Evolutionary conservation across 2,329 filamentous ascomycete genomes (phyloP), one percentile per base, ranked within the genome.

Genomic region (Fusarium circinatum): DNA sequence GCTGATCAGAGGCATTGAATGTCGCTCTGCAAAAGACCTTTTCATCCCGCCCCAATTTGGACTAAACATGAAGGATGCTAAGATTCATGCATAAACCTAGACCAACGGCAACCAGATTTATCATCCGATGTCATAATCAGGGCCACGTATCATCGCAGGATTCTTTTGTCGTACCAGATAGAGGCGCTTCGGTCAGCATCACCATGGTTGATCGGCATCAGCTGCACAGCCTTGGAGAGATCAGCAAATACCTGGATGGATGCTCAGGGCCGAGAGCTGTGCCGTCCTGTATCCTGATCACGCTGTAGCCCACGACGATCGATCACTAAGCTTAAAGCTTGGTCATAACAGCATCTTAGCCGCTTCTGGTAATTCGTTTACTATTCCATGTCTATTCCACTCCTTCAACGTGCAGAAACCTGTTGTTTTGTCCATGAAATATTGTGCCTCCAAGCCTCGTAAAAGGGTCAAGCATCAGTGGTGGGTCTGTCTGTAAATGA

Each of bases 201-300:
- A 32, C 39, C 39, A 41, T 62, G 39, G 28, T 14, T 42, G 62
- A 71, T 71, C 67, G 13, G 32, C 68, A 49, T 62, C 49, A 67
- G 54, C 54, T 49, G 39, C 67, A 67, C 61, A 48, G 62, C 44
- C 61, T 22, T 20, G 28, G 45, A n/a, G 30, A 8, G 67, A 70
- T 64, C 65, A 39, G 41, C 65, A 54, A 8, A n/a, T 18, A 58
- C 13, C 42, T 54, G 12, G 45, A 26, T 59, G 30, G 18, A 14
- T 30, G 4, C 20, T 45, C 32, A 24, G 44, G 39, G 18, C 45
- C 39, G 34, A 47, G 9, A 20, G n/a, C 55, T 42, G 3, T 38
- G 34, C 30, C 62, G 22, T 32, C 38, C 52, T 47, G 8, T 14
- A 20, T 55, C 20, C 2, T 60, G 39, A n/a, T 55, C 30, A 7